Percentiles rank a stretch among this genome's conserved stretches.
Conservation (phyloP, 1,284 basidiomycete genomes). For the Heterobasidion annosum region DNA sequence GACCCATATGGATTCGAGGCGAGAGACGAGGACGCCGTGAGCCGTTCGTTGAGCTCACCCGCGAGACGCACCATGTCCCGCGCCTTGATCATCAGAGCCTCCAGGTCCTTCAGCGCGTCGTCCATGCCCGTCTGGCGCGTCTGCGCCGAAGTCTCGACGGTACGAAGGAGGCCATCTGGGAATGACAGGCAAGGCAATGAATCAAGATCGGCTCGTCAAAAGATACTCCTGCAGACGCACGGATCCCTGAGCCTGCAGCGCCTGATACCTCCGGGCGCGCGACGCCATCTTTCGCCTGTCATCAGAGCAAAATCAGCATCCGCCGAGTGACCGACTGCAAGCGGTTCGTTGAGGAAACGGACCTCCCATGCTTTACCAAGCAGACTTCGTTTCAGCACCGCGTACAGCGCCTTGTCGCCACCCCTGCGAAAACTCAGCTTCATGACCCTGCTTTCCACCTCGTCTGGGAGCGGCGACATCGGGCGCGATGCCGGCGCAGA, state of each 20-base stretch:
- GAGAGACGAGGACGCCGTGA: slow-evolving; percentile 48
- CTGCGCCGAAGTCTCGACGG: slow-evolving; percentile 61
- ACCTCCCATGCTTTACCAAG: slow-evolving; percentile 81
- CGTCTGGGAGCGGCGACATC: slow-evolving; percentile 30
- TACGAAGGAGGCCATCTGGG: slow-evolving; percentile 73
- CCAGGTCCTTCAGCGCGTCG: slow-evolving; percentile 81
- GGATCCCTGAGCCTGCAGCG: slow-evolving; percentile 37
- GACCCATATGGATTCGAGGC: slow-evolving; percentile 13
- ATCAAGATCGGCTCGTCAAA: background rate
- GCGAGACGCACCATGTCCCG: slow-evolving; percentile 91
- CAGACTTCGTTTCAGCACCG: slow-evolving; percentile 68
- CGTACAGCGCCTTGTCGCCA: slow-evolving; percentile 82
- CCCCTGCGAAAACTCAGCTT: slow-evolving; percentile 88
- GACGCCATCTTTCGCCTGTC: slow-evolving; percentile 2
- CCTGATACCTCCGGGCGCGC: slow-evolving; percentile 3
- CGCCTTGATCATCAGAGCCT: slow-evolving; percentile 87
- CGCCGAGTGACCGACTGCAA: slow-evolving; percentile 4
- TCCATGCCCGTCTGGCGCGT: slow-evolving; percentile 62
- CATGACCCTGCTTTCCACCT: slow-evolving; percentile 31
- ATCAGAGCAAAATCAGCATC: background rate
- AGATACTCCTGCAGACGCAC: slow-evolving; percentile 24
- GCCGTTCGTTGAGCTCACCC: slow-evolving; percentile 77
- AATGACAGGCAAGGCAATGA: slow-evolving; percentile 1
- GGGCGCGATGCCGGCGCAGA: slow-evolving; percentile 56
- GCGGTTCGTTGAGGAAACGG: slow-evolving; percentile 13